Conservation (phyloP, 2,329 filamentous ascomycete species). For the Colletotrichum tabaci region DNA sequence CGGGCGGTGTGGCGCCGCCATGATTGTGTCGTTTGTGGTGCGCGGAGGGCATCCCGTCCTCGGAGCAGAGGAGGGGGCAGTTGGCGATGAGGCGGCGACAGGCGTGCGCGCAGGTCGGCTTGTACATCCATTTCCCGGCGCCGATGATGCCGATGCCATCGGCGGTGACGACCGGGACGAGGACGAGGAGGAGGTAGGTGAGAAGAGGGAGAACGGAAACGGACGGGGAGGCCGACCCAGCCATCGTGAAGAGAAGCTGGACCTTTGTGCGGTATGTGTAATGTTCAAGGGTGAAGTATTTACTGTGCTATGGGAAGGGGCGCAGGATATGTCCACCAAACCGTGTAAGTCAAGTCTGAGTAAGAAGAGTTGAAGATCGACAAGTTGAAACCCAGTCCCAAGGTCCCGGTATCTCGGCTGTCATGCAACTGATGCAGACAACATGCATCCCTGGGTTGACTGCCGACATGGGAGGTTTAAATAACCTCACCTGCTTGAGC, state of each 20-base stretch:
- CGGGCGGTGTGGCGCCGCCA: constrained; percentile 35
- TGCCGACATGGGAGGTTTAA: constrained; percentile 1
- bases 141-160: constrained; percentile 52
- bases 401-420: background rate
- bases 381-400: background rate
- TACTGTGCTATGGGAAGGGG: no score
- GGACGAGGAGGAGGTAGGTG: background rate
- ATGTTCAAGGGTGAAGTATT: no score
- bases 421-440: background rate
- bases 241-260: background rate
- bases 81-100: constrained; percentile 50
- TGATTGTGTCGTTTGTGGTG: background rate
- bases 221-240: background rate
- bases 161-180: constrained; percentile 2
- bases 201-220: background rate
- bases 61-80: constrained; percentile 39
- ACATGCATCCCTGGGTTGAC: background rate
- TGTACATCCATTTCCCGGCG: constrained; percentile 52
- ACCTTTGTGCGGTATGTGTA: background rate
- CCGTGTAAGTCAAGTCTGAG: background rate
- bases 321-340: no score
- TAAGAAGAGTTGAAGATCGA: background rate
- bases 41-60: background rate
- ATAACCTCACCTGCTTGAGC: background rate
- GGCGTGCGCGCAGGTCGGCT: constrained; percentile 54